Conservation (phyloP, 345 rosid species). For the Erysimum cheiranthoides region DNA sequence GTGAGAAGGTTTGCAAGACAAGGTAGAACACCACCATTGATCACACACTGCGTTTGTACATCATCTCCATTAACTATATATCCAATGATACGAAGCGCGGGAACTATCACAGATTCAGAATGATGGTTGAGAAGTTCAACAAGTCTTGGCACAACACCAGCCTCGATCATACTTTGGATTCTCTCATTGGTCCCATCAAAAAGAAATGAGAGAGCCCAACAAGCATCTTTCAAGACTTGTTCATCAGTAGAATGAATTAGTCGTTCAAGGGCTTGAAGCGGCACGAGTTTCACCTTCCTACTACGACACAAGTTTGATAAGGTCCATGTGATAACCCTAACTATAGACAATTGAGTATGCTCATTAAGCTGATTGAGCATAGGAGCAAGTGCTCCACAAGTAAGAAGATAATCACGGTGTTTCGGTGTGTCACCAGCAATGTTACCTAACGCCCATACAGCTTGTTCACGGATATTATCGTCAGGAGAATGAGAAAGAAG, state of each 20-base stretch:
- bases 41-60: background rate
- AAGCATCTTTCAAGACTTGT: background rate
- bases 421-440: background rate
- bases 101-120: background rate
- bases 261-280: background rate
- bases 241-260: background rate
- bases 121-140: background rate
- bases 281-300: background rate
- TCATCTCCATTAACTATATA: background rate
- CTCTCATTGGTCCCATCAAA: background rate
- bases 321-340: background rate
- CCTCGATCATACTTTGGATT: background rate
- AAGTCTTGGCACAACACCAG: background rate
- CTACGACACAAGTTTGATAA: background rate
- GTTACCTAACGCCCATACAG: background rate
- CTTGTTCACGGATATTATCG: background rate
- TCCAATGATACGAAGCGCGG: background rate
- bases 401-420: background rate
- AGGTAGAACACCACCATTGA: background rate
- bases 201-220: background rate
- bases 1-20: background rate
- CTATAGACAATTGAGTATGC: background rate
- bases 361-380: constrained; percentile 2
- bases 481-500: background rate
- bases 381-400: background rate